A percentile compares a stretch with the other conserved stretches of the same genome.
These are phyloP conservation scores for Saccharomyces hybrid DNA, from an alignment of 1,139 yeast genomes.

Conservation along the genomic window DNA sequence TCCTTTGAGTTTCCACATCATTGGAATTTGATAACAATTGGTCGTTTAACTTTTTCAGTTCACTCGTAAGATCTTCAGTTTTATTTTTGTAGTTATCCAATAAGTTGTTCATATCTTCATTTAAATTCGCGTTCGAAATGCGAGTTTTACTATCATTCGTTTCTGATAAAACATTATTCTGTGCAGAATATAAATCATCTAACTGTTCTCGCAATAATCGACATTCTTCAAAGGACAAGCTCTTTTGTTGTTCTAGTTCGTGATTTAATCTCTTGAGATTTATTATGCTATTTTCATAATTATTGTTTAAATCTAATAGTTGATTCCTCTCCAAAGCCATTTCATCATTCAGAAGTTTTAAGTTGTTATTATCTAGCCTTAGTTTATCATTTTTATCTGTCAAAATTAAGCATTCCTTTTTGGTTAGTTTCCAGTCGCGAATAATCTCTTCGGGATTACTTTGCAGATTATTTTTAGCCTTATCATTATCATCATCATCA, in stretches of 20 bases:
- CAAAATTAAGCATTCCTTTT: constrained; percentile 37
- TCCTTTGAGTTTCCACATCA: neutral
- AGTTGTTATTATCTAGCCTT: constrained; percentile 28
- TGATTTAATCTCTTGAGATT: constrained; percentile 35
- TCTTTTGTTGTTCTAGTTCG: constrained; percentile 46
- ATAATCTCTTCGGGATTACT: constrained; percentile 32
- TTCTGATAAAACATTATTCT: neutral
- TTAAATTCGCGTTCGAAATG: neutral
- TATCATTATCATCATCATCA: constrained; percentile 15
- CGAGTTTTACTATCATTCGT: constrained; percentile 2
- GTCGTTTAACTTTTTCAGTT: constrained; percentile 31
- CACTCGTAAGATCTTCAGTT: constrained; percentile 39
- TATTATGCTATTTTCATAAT: constrained; percentile 31
- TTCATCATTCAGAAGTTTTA: constrained; percentile 30
- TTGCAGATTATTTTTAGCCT: neutral
- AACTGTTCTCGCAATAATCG: constrained; percentile 48
- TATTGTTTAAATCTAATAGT: constrained; percentile 29
- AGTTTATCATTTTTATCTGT: constrained; percentile 35
- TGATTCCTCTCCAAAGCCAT: constrained; percentile 34
- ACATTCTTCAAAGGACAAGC: constrained; percentile 54
- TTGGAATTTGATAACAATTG: constrained; percentile 22
- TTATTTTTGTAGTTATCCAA: constrained; percentile 55
- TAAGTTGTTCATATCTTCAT: constrained; percentile 32
- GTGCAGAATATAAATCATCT: constrained; percentile 27
- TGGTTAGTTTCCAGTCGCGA: constrained; percentile 33